Evolutionary conservation across 148 eudicot species (phyloP), one percentile per base, ranked within the genome.

Genomic region (Polygonum aviculare): DNA sequence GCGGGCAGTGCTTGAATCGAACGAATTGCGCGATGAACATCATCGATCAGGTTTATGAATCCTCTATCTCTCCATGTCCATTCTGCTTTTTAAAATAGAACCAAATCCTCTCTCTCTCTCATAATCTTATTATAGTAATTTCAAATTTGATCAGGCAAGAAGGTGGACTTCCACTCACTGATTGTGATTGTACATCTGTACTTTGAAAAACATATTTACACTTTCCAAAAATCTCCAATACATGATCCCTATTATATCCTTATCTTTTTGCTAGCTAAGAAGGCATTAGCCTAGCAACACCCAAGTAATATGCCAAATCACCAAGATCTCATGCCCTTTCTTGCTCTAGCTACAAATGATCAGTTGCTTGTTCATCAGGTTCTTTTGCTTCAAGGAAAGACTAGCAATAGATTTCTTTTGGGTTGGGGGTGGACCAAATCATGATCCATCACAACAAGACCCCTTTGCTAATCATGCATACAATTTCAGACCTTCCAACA

Each of bases 151-250:
- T 36, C 9, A 36, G 39, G 71, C 71, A 36, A 67, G 71, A 36
- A 38, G 16, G 71, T 67, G 71, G 71, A 14, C 71, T 35, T 67
- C 71, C 71, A 67, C 71, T 67, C 19, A 16, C 45, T 36, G 44
- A 18, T 67, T 38, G 69, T 36, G 44, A 18, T 67, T 38, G 69
- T 54, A 18, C 38, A 26, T 62, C 47, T 44, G 47, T 44, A 44
- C 3, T 2, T 39, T 39, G 41, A 39, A 39, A 4, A 39, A 39
- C 41, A 7, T 39, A 39, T 39, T 39, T 39, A 4, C 55, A 51
- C 55, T 6, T 51, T 6, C 55, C 55, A 60, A 60, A 26, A 31
- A 26, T 31, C 38, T 16, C 12, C 9, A 51, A 16, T n/a, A n/a
- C n/a, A n/a, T n/a, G n/a, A n/a, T n/a, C n/a, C n/a, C n/a, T n/a